Evolutionary conservation across 2,329 filamentous ascomycete genomes (phyloP).

Genomic region (Fusarium brevicatenulatum): DNA sequence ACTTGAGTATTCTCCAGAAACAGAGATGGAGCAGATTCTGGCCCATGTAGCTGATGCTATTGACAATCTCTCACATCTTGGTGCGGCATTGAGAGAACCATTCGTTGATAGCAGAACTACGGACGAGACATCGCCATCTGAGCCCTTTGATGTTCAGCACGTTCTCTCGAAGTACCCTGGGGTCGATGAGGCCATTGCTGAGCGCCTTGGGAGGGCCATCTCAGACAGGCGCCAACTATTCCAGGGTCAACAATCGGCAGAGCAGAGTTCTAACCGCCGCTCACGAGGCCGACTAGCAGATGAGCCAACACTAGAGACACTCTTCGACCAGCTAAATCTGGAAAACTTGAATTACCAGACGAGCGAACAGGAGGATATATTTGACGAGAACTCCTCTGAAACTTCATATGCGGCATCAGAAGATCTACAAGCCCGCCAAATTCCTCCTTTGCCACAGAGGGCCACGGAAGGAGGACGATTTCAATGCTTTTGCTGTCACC

Average conservation of each 20-base stretch:
- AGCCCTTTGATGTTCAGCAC: background rate
- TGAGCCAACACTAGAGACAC: no score
- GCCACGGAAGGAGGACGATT: no score
- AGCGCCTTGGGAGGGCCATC: background rate
- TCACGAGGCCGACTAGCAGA: no score
- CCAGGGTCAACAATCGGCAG: background rate
- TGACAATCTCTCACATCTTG: background rate
- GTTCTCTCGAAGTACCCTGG: background rate
- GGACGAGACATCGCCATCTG: background rate
- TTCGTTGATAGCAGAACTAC: fast-evolving
- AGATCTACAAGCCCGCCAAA: fast-evolving
- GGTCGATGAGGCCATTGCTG: background rate
- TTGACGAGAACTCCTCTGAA: no score
- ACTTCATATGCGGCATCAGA: fast-evolving
- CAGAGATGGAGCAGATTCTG: background rate
- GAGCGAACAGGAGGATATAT: fast-evolving
- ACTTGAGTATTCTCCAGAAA: background rate
- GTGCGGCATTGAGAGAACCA: background rate
- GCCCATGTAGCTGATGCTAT: background rate
- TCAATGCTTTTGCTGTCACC: no score
- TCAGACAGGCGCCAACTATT: background rate
- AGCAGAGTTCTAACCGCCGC: background rate
- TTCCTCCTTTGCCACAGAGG: no score
- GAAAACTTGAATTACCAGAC: no score
- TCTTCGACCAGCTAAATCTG: fast-evolving